A percentile compares a stretch with the other conserved stretches of the same genome.
Evolutionary conservation across 2,329 filamentous ascomycete species (phyloP).

Genomic region (Fusarium citri): DNA sequence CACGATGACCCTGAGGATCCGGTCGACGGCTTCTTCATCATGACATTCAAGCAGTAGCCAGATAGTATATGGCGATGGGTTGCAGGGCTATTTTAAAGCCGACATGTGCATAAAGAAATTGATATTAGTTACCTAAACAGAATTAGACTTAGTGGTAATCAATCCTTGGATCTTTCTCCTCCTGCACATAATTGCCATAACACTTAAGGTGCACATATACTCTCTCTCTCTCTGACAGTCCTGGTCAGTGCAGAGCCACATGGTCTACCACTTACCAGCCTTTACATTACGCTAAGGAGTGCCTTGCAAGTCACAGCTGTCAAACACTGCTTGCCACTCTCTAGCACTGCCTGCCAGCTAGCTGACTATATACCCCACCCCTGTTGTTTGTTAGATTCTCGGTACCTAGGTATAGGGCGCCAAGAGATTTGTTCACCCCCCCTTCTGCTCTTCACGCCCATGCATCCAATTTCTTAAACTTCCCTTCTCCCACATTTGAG

Average conservation of each 20-base stretch:
- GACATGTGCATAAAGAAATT: not conserved
- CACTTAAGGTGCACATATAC: too few species aligned
- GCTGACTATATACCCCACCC: not conserved
- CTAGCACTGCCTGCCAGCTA: not conserved
- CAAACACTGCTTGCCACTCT: not conserved
- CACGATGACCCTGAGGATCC: conserved; percentile 16
- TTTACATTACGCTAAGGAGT: not conserved
- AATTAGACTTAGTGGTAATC: not conserved
- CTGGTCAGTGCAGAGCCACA: not conserved
- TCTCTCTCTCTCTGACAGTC: not conserved
- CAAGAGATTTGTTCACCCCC: conserved; percentile 5
- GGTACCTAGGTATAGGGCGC: not conserved
- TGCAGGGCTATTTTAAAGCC: not conserved
- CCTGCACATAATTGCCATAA: too few species aligned
- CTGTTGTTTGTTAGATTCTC: conserved; percentile 1
- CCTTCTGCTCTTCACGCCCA: conserved; percentile 1
- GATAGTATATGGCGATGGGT: not conserved
- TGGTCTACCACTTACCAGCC: too few species aligned
- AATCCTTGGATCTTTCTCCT: too few species aligned
- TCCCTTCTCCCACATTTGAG: not conserved
- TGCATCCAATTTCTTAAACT: not conserved
- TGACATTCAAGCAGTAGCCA: conserved; percentile 19
- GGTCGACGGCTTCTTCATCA: conserved; percentile 12
- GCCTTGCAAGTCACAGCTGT: not conserved
- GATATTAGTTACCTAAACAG: not conserved